Conservation (phyloP, 2,329 filamentous ascomycete species). For the Ambrosiella cleistominuta region DNA sequence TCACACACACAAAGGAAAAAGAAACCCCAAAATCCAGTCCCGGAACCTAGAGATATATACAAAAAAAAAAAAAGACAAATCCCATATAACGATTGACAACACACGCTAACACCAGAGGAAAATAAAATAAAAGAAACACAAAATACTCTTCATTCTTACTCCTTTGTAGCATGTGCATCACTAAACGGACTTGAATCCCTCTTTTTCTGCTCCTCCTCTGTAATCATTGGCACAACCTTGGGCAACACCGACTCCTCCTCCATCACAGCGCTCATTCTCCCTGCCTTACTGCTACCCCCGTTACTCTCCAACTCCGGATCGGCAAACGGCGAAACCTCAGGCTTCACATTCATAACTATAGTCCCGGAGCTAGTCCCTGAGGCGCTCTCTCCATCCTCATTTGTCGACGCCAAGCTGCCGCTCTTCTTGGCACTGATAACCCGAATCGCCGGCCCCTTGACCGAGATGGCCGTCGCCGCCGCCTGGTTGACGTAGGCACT, state of each 20-base stretch:
- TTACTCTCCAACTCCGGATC: conserved; percentile 25
- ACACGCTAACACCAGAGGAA: not conserved
- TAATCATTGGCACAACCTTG: conserved; percentile 14
- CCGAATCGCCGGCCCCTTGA: conserved; percentile 41
- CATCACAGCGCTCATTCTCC: conserved; percentile 36
- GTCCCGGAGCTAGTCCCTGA: not conserved
- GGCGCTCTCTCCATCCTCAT: not conserved
- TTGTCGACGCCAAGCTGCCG: not conserved
- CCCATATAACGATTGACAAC: conserved; percentile 2
- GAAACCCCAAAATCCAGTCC: not conserved
- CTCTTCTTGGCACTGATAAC: conserved; percentile 33
- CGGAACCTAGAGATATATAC: conserved; percentile 13
- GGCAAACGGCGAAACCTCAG: conserved; percentile 35
- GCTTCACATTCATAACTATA: not conserved
- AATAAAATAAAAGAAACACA: conserved; percentile 1
- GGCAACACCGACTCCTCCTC: conserved; percentile 28
- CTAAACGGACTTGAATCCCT: conserved; percentile 34
- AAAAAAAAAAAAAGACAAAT: conserved; percentile 15
- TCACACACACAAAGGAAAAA: not conserved
- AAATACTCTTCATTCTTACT: conserved; percentile 18
- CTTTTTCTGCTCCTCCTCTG: conserved; percentile 18
- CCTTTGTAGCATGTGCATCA: conserved; percentile 39
- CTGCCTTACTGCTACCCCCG: conserved; percentile 13
- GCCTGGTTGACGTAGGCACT: conserved; percentile 52
- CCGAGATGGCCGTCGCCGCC: conserved; percentile 37